Conservation (phyloP, 257 asterid species). For the Solanum etuberosum region DNA sequence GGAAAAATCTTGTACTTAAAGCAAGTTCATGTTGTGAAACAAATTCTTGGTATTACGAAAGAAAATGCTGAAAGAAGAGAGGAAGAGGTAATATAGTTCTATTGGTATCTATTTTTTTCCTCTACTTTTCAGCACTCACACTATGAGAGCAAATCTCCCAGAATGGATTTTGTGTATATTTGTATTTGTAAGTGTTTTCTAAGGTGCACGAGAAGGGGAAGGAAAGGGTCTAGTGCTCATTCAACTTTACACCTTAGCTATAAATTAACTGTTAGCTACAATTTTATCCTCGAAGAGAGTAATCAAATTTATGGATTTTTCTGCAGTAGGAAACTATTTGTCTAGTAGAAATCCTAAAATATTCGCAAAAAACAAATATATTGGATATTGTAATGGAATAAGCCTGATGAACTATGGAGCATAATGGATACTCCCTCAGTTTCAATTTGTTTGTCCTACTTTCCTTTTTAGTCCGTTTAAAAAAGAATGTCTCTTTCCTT, state of each 20-base stretch:
- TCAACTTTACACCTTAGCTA: neutral
- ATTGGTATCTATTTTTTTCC: neutral
- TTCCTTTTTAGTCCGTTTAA: neutral
- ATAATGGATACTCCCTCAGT: neutral
- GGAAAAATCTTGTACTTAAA: conserved; percentile 67
- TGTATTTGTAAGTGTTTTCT: neutral
- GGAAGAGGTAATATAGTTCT: conserved; percentile 39
- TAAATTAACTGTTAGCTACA: neutral
- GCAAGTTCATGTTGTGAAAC: conserved; percentile 50
- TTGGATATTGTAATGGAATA: neutral
- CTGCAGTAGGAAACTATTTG: neutral
- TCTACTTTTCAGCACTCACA: neutral
- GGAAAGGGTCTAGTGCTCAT: neutral
- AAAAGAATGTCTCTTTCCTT: neutral
- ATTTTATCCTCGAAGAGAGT: neutral
- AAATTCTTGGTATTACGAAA: conserved; percentile 64
- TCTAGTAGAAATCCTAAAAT: neutral
- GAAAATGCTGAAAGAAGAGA: conserved; percentile 53
- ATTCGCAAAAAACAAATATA: neutral
- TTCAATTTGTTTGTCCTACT: neutral
- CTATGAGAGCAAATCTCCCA: neutral
- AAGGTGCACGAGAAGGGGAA: neutral
- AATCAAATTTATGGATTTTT: neutral
- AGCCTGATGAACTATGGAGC: neutral
- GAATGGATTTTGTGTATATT: neutral